A percentile compares a stretch with the other conserved stretches of the same genome.
Conservation (phyloP, 345 rosid species). For the Psidium guajava region DNA sequence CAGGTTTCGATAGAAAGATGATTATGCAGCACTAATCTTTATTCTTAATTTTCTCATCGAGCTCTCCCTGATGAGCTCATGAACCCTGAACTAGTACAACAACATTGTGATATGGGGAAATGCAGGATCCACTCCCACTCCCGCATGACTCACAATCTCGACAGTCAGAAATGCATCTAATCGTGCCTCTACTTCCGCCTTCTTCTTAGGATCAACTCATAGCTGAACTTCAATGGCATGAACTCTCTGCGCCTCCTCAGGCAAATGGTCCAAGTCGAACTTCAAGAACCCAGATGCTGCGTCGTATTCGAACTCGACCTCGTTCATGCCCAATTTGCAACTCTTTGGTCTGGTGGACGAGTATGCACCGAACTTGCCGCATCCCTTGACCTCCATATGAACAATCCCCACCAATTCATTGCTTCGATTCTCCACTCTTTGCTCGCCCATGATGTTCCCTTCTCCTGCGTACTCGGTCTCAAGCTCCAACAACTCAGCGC, state of each 20-base stretch:
- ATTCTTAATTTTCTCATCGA: not conserved
- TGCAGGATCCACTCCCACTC: not conserved
- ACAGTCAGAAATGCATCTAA: not conserved
- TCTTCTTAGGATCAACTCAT: not conserved
- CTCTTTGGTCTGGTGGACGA: slow-evolving; percentile 59
- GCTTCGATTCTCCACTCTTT: slow-evolving; percentile 15
- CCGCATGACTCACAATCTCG: not conserved
- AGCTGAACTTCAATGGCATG: slow-evolving; percentile 39
- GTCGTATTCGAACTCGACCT: slow-evolving; percentile 40
- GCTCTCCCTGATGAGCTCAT: not conserved
- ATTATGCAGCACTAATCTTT: not conserved
- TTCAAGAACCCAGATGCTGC: slow-evolving; percentile 35
- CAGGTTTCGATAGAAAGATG: not conserved
- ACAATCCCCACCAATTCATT: slow-evolving; percentile 35
- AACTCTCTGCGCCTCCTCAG: slow-evolving; percentile 29
- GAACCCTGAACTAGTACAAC: not conserved
- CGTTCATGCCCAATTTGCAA: slow-evolving; percentile 42
- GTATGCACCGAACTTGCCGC: slow-evolving; percentile 71
- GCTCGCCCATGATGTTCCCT: not conserved
- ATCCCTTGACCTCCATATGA: slow-evolving; percentile 52
- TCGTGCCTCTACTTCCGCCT: not conserved
- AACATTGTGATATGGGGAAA: not conserved
- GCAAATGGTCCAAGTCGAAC: slow-evolving; percentile 28
- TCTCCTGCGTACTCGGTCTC: not conserved
- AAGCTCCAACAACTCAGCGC: slow-evolving; percentile 1